Percentiles rank a stretch among this genome's conserved stretches.
Evolutionary conservation across 1,284 basidiomycete species (phyloP).

Genomic region (Cutaneotrichosporon cavernicola): DNA sequence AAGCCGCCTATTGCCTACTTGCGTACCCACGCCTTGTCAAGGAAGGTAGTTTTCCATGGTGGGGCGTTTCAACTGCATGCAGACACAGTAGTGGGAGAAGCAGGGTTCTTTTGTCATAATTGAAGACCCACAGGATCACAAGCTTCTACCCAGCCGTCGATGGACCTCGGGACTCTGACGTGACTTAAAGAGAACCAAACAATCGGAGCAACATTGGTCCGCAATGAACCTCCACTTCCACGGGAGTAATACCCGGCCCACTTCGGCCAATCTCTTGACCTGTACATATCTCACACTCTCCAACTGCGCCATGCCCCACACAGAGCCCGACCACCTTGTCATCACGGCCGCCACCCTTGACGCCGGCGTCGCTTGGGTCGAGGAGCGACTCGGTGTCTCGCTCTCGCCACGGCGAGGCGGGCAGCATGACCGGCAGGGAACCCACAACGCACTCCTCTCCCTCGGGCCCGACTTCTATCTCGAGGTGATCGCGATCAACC

Average conservation of each 20-base stretch:
- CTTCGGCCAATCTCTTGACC: not conserved
- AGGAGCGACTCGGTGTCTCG: slow-evolving; percentile 11
- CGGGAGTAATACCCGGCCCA: no score
- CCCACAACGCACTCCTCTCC: slow-evolving; percentile 18
- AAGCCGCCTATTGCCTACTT: no score
- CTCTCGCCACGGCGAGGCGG: slow-evolving; percentile 14
- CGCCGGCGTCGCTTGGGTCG: slow-evolving; percentile 14
- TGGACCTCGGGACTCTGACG: no score
- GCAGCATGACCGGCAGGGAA: slow-evolving; percentile 13
- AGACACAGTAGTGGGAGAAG: no score
- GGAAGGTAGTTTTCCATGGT: no score
- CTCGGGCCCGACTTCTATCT: slow-evolving; percentile 18
- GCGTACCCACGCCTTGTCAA: no score
- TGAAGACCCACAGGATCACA: not conserved
- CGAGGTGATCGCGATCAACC: slow-evolving; percentile 17
- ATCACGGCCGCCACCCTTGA: slow-evolving; percentile 13
- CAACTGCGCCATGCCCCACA: slow-evolving; percentile 8
- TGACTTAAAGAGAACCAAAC: no score
- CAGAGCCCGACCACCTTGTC: slow-evolving; percentile 17
- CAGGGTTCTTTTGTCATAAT: no score
- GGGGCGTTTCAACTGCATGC: no score
- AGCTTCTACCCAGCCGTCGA: not conserved
- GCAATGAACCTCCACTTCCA: not conserved
- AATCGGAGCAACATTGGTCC: not conserved
- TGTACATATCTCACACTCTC: not conserved